Evolutionary conservation across 2,329 filamentous ascomycete genomes (phyloP).

Genomic region (Nannizzia gypsea): DNA sequence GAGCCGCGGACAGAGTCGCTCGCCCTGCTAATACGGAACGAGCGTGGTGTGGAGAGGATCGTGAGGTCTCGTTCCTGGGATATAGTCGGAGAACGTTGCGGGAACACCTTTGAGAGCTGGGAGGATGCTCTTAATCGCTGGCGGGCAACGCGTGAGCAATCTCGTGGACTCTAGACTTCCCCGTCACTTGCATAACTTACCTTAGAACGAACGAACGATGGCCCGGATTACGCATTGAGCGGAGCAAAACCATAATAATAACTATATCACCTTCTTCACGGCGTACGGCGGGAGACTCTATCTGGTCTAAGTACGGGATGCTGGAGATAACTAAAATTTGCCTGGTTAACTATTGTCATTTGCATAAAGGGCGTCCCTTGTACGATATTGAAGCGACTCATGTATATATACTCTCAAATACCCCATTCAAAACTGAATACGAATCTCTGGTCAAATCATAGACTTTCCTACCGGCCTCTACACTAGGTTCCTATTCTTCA

Average conservation of each 20-base stretch:
- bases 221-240: background rate
- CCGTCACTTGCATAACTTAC: background rate
- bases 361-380: background rate
- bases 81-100: conserved; percentile 64
- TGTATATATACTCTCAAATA: background rate
- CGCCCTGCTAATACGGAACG: conserved; percentile 55
- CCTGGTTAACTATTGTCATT: background rate
- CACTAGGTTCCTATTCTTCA: background rate
- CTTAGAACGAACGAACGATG: background rate
- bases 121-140: conserved; percentile 55
- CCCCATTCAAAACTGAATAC: background rate
- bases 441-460: background rate
- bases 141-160: conserved; percentile 32
- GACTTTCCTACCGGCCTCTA: background rate
- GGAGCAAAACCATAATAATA: background rate
- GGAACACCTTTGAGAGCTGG: conserved; percentile 46
- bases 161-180: background rate
- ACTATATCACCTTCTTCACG: background rate
- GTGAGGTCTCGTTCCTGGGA: conserved; percentile 73
- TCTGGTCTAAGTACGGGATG: background rate
- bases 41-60: conserved; percentile 64
- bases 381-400: background rate
- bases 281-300: background rate
- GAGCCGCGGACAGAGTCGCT: conserved; percentile 73
- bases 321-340: background rate